Evolutionary conservation across 192 early-diverging fungal species (phyloP).

Genomic region (Coemansia sp.): DNA sequence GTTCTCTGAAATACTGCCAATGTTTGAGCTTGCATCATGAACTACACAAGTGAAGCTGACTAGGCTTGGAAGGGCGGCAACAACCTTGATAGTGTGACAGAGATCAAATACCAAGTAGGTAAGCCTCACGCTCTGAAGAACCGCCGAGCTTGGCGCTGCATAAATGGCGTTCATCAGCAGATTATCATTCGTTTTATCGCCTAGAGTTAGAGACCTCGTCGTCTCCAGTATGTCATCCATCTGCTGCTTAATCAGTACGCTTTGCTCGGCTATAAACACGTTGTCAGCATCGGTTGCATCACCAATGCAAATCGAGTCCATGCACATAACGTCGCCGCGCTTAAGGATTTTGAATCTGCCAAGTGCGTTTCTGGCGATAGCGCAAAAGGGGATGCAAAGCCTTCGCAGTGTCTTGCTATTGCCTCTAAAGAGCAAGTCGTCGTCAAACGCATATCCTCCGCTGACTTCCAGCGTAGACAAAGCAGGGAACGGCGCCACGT

Average conservation of each 20-base stretch:
- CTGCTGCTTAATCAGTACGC: neutral
- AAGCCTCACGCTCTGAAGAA: neutral
- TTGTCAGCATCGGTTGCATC: neutral
- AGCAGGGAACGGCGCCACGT: neutral
- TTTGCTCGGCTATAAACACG: neutral
- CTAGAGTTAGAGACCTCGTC: neutral
- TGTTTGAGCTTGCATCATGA: neutral
- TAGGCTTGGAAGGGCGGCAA: neutral
- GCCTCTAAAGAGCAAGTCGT: neutral
- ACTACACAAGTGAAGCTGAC: neutral
- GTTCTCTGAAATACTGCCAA: neutral
- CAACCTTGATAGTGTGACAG: neutral
- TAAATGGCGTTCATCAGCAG: neutral
- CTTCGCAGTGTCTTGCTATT: neutral
- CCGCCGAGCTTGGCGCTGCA: neutral
- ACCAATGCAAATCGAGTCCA: neutral
- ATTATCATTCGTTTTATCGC: neutral
- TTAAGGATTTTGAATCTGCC: neutral
- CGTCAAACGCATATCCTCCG: neutral
- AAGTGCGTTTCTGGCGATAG: neutral
- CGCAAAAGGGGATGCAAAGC: neutral
- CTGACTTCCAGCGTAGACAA: neutral
- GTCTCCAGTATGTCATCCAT: neutral
- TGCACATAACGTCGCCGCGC: neutral
- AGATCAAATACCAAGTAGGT: slow-evolving; percentile 1